Evolutionary conservation across 2,329 filamentous ascomycete genomes (phyloP), one percentile per base, ranked within the genome.

Genomic region (Aspergillus aculeatus): DNA sequence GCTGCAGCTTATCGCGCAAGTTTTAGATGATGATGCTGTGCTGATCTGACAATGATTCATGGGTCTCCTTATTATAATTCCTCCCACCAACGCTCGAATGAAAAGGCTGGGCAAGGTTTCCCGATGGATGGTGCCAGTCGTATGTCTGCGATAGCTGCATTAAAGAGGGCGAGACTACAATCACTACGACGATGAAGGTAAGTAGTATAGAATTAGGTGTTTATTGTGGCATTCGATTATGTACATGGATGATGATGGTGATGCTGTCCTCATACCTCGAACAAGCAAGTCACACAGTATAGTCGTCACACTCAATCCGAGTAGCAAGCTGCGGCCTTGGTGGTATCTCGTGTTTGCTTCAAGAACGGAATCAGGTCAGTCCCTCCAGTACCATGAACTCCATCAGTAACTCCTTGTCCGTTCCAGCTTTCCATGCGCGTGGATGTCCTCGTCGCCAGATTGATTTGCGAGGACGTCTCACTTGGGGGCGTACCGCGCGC

Each of bases 291-390:
- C 14, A 35, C 14, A 24, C 31, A 47, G 29, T 26, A 31, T 3
- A 3, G 16, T 19, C 16, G 38, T 9, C 38, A 19, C 16, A 16
- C 4, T 61, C 41, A 68, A 49, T 67, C 64, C 9, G 52, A 58
- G 56, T 67, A 75, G 47, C 67, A 69, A 26, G 73, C 74, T 9
- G 79, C 72, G 59, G 75, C 75, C 52, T 73, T 78, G 2, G 82
- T 84, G 61, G 82, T 79, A 62, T 84, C 81, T 57, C 82, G 73
- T 5, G 81, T 82, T 52, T 80, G 77, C 61, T 80, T 81, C 58
- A 84, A 64, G 61, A 84, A 84, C 0, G 82, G 81, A 56, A 84
- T 82, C 60, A 84, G 66, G 59, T 76, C 79, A 0, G 82, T 84
- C 0, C 81, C 82, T n/a, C 81, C 82, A 0, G 81, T 84, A 0